Percentiles rank a stretch among this genome's conserved stretches.
These are phyloP conservation scores for Aspergillus brunneoviolaceus DNA, from an alignment of 2,329 filamentous ascomycete species.

Conservation along the genomic window DNA sequence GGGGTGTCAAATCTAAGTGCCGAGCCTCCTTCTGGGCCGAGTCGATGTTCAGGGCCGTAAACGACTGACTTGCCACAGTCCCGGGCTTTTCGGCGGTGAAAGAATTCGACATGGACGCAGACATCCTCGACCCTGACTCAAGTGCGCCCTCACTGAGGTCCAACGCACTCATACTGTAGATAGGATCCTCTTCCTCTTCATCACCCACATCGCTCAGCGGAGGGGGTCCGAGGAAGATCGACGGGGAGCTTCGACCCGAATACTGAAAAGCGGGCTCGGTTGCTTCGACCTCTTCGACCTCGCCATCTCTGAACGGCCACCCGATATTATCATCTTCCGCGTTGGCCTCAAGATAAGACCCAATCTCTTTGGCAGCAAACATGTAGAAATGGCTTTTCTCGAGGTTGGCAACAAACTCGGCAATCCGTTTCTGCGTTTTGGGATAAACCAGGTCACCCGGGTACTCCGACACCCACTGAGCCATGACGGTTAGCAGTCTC, in stretches of 20 bases:
- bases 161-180: constrained; percentile 39
- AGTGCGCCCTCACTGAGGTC: constrained; percentile 41
- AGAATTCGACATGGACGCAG: constrained; percentile 39
- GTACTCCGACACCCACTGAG: constrained; percentile 86
- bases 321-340: constrained; percentile 86
- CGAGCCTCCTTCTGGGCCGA: constrained; percentile 78
- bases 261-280: constrained; percentile 43
- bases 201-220: constrained; percentile 26
- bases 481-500: constrained; percentile 77
- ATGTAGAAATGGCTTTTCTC: constrained; percentile 77
- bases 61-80: constrained; percentile 44
- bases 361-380: constrained; percentile 81
- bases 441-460: constrained; percentile 88
- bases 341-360: constrained; percentile 70
- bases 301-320: constrained; percentile 82
- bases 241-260: constrained; percentile 43
- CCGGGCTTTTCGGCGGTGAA: constrained; percentile 42
- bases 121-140: constrained; percentile 40
- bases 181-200: constrained; percentile 38
- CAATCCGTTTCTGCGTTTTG: constrained; percentile 68
- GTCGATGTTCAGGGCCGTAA: constrained; percentile 52
- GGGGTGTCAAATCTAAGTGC: constrained; percentile 67
- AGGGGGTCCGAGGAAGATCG: constrained; percentile 30
- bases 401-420: constrained; percentile 73
- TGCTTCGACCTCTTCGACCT: constrained; percentile 47